Base-by-base conservation (phyloP, 768 basidiomycete genomes). In the Lactifluus rugatus region DNA sequence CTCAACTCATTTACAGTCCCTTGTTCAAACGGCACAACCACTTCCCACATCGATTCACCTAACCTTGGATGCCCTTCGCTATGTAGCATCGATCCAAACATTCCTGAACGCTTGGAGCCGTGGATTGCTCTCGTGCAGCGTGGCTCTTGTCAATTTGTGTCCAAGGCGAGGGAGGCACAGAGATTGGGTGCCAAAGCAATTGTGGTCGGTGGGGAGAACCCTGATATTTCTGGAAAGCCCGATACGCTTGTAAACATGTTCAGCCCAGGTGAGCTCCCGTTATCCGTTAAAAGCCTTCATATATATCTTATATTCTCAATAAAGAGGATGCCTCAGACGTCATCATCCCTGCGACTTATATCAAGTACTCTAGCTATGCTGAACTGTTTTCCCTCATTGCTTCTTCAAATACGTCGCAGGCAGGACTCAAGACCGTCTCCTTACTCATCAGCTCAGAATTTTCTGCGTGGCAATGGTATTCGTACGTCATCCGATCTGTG, bases 91-190 rank as follows among this genome's bases (percentile, higher is more conserved):
- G 84, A 84, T 1, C 72, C 77, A 2, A 67, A 80, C 59, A 70
- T 75, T 17, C 89, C 89, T 0, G 78, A 80, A 56, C 74, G 71
- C 21, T 75, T 78, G 13, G 89, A 91, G 56, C 75, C 83, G 10
- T 94, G 91, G 87, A 89, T 97, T 68, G 95, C 92, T 0, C 78
- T 97, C 50, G 85, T 96, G 0, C 87, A 95, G 70, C 76, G 95
- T 41, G 94, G 94, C 1, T 73, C 82, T 52, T 98, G 95, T 70
- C 84, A 92, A 58, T 98, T 98, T 68, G 85, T 89, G 11, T 85
- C 84, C 66, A 98, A 98, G 75, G 90, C 77, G 26, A 60, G 76
- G 26, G 69, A 67, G 56, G 75, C 76, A 2, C 75, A 75, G 66
- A 64, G 67, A 45, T 73, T 90, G 21, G 93, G 93, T 10, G 93